phyloP scores from a whole-genome alignment of 2,329 filamentous ascomycete species.

The Aspergillus cejpii region DNA sequence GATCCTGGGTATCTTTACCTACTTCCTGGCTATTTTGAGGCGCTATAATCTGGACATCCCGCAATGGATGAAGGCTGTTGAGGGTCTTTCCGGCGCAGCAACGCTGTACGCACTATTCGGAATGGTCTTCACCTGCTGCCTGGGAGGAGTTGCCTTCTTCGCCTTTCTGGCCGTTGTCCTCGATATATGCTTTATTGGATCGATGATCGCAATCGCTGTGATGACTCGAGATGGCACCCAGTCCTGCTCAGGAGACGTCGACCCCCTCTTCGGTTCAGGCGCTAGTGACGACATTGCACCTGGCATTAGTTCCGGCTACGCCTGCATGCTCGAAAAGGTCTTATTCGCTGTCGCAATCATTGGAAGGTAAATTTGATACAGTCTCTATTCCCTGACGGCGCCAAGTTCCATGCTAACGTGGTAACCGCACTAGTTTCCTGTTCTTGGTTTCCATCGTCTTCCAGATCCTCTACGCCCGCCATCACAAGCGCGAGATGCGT shows the following conservation, averaged over 20 bases:
- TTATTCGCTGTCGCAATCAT: constrained; percentile 72
- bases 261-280: constrained; percentile 64
- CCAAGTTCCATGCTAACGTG: constrained; percentile 2
- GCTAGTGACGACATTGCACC: constrained; percentile 45
- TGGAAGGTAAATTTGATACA: constrained; percentile 53
- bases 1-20: constrained; percentile 72
- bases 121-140: constrained; percentile 68
- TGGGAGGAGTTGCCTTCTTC: constrained; percentile 68
- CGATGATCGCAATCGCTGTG: constrained; percentile 74
- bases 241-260: constrained; percentile 58
- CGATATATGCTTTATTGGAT: constrained; percentile 67
- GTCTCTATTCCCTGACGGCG: neutral
- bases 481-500: constrained; percentile 68
- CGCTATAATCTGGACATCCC: constrained; percentile 59
- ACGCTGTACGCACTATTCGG: constrained; percentile 67
- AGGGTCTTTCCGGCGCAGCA: constrained; percentile 68
- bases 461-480: constrained; percentile 61
- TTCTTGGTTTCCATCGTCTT: constrained; percentile 66
- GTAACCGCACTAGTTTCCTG: constrained; percentile 51
- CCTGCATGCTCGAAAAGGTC: constrained; percentile 71
- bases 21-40: constrained; percentile 69
- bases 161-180: constrained; percentile 67
- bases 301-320: constrained; percentile 49
- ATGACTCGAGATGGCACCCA: constrained; percentile 63
- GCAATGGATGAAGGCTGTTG: constrained; percentile 63